These are phyloP conservation scores for Prunus yedoensis DNA, from an alignment of 331 rosid genomes.

Conservation along the genomic window DNA sequence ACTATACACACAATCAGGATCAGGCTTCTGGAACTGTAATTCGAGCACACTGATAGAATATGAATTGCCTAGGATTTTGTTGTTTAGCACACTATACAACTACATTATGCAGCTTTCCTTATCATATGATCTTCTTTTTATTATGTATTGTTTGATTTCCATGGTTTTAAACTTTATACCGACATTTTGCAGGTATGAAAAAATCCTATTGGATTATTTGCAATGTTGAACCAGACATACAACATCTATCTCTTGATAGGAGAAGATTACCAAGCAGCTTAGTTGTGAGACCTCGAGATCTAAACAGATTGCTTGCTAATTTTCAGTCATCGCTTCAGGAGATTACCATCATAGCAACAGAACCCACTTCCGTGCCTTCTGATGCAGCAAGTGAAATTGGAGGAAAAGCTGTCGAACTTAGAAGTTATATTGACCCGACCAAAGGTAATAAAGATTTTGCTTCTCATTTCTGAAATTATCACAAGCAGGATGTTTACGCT, in stretches of 20 bases:
- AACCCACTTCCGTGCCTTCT: constrained; percentile 63
- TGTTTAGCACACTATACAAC: not conserved
- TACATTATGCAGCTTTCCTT: not conserved
- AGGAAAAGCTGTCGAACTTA: constrained; percentile 86
- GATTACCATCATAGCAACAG: constrained; percentile 91
- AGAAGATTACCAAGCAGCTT: constrained; percentile 73
- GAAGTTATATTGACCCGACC: constrained; percentile 93
- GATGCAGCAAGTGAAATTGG: constrained; percentile 76
- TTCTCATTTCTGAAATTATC: constrained; percentile 21
- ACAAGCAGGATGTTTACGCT: constrained; percentile 18
- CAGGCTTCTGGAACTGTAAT: not conserved
- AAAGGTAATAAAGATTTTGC: constrained; percentile 48
- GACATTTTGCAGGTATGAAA: constrained; percentile 65
- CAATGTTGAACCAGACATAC: constrained; percentile 88
- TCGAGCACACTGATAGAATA: not conserved
- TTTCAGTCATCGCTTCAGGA: constrained; percentile 94
- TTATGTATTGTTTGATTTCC: not conserved
- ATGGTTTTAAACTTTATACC: constrained; percentile 15
- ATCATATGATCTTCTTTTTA: not conserved
- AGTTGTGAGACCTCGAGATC: constrained; percentile 88
- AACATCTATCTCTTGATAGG: constrained; percentile 83
- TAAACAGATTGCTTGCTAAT: constrained; percentile 79
- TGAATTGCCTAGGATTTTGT: not conserved
- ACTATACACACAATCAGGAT: not conserved
- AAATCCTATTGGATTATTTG: constrained; percentile 85